Percentiles rank a stretch among this genome's conserved stretches.
Conservation (phyloP, 1,139 yeast species). For the Candida pseudoviswanathii region DNA sequence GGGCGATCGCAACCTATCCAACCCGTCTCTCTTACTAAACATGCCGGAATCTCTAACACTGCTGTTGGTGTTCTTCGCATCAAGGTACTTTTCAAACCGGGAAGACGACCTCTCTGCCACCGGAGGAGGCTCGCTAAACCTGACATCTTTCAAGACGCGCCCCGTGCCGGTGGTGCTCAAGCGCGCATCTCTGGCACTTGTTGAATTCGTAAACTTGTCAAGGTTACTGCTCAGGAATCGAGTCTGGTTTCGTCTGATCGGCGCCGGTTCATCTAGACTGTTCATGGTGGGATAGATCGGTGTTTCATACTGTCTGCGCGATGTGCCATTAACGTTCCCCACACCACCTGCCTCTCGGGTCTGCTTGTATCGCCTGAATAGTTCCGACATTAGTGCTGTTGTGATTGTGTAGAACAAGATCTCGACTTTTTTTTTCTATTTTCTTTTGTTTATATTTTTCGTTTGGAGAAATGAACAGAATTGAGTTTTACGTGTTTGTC, state of each 20-base stretch:
- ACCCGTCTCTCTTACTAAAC: background rate
- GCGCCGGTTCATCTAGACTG: background rate
- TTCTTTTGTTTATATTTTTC: background rate
- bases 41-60: background rate
- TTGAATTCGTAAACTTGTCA: background rate
- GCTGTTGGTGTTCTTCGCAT: background rate
- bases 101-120: background rate
- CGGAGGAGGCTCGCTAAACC: background rate
- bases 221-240: background rate
- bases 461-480: background rate
- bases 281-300: background rate
- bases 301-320: background rate
- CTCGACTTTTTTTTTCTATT: background rate
- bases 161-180: background rate
- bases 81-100: constrained; percentile 1
- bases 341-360: constrained; percentile 4
- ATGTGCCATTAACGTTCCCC: background rate
- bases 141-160: background rate
- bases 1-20: constrained; percentile 13
- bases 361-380: constrained; percentile 11
- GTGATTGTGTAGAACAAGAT: background rate
- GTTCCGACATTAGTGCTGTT: constrained; percentile 11
- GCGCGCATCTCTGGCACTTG: background rate
- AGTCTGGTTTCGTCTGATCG: background rate
- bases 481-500: background rate